Percentiles rank a stretch among this genome's conserved stretches.
phyloP scores from a whole-genome alignment of 768 basidiomycete genomes.

The Suillus occidentalis region DNA sequence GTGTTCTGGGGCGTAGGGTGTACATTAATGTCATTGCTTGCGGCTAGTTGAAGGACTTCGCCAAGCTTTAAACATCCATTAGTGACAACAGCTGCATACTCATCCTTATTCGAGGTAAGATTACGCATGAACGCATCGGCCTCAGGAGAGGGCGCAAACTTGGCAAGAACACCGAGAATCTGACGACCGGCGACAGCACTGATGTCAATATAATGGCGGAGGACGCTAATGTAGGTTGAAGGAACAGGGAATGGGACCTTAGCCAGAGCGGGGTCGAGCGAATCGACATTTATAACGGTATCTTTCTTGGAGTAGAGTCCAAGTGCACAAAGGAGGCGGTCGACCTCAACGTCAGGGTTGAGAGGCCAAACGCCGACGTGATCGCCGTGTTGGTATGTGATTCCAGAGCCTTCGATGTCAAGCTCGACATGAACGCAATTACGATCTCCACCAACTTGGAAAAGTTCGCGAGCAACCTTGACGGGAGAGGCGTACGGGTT shows the following conservation, averaged over 20 bases:
- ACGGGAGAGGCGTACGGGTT: conserved; percentile 94
- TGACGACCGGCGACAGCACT: conserved; percentile 94
- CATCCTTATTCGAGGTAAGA: conserved; percentile 85
- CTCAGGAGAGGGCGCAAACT: conserved; percentile 81
- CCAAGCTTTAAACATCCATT: conserved; percentile 88
- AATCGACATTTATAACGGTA: conserved; percentile 86
- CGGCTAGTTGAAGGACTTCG: conserved; percentile 89
- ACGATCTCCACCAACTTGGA: conserved; percentile 67
- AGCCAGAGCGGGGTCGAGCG: conserved; percentile 95
- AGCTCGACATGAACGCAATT: conserved; percentile 97
- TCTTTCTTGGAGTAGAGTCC: conserved; percentile 83
- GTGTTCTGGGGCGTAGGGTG: conserved; percentile 71
- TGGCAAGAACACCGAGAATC: conserved; percentile 81
- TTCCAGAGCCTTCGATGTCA: conserved; percentile 90
- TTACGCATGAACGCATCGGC: conserved; percentile 73
- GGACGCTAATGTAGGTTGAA: conserved; percentile 89
- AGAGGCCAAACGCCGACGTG: conserved; percentile 97
- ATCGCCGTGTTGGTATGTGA: conserved; percentile 99
- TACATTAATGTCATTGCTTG: conserved; percentile 68
- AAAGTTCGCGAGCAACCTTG: conserved; percentile 76
- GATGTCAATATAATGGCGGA: conserved; percentile 97
- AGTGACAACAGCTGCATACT: conserved; percentile 74
- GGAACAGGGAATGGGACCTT: conserved; percentile 99
- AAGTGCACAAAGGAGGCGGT: conserved; percentile 82
- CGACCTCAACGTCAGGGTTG: conserved; percentile 90